These are phyloP conservation scores for Paecilomyces sp. DNA, from an alignment of 2,329 filamentous ascomycete species.

Conservation along the genomic window DNA sequence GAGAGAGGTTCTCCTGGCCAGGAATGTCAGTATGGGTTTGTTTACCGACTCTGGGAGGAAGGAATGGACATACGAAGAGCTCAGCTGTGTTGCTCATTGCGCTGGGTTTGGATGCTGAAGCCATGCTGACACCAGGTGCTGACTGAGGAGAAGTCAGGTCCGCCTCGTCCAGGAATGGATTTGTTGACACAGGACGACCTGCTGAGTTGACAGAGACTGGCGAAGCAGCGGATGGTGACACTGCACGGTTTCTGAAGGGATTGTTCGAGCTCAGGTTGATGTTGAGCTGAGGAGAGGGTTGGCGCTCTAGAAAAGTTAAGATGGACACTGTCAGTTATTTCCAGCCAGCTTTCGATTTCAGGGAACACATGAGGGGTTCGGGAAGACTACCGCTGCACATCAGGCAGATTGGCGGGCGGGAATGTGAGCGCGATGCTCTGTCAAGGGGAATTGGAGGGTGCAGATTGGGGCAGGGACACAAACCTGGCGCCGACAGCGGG, in stretches of 20 bases:
- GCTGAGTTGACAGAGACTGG: constrained; percentile 24
- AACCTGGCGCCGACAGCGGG: constrained; percentile 18
- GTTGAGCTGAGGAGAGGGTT: constrained; percentile 22
- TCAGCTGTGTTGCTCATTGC: constrained; percentile 46
- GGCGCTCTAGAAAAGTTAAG: constrained; percentile 18
- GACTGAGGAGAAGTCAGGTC: constrained; percentile 32
- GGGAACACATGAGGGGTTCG: constrained; percentile 3
- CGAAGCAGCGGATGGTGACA: constrained; percentile 30
- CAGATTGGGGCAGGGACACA: constrained; percentile 4
- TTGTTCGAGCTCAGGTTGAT: constrained; percentile 41
- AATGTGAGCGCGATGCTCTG: constrained; percentile 1
- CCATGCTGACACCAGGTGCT: constrained; percentile 22
- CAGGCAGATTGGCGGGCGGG: constrained; percentile 9
- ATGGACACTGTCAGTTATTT: constrained; percentile 4
- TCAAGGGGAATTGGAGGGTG: not conserved
- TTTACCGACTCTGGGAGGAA: constrained; percentile 2
- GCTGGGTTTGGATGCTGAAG: constrained; percentile 28
- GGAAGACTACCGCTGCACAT: constrained; percentile 10
- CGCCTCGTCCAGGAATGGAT: constrained; percentile 53
- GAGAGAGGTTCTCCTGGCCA: constrained; percentile 32
- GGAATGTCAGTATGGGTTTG: not conserved
- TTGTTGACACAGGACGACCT: constrained; percentile 48
- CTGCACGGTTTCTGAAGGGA: constrained; percentile 42
- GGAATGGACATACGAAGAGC: constrained; percentile 49
- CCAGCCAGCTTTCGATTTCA: not conserved